Evolutionary conservation across 1,284 basidiomycete genomes (phyloP), one percentile per base, ranked within the genome.

Genomic region (Anthracocystis setariae): DNA sequence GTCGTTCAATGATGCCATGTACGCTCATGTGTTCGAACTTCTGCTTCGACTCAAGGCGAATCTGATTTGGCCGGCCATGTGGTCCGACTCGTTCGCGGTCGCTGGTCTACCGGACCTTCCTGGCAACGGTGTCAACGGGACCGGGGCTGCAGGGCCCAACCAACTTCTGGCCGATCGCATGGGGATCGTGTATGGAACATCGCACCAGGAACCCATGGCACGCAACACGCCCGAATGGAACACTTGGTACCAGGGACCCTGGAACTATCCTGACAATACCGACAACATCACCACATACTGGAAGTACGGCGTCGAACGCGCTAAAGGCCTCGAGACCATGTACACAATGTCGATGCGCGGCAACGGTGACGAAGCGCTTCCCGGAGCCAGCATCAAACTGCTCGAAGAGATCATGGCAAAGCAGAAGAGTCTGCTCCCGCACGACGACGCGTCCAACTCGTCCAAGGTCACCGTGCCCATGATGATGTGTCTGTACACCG

Each of bases 321-420:
- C 88, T 0, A 85, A 85, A 65, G 84, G 85, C 2, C 89, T 85
- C 64, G 89, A 90, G 70, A 87, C 86, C 18, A 79, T 90, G 17
- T 89, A 85, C 75, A 89, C 89, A 0, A 76, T 90, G 29, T 89
- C 89, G 21, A 89, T 90, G 89, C 85, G 89, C 54, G 89, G 89
- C 1, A 86, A 86, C 49, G 88, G 88, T 55, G 87, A 88, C 49
- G 55, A 59, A 24, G 56, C 64, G 23, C 42, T 67, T 3, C 46
- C 43, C 3, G 64, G 64, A 2, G 64, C 64, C 20, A 67, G 49
- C 20, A 61, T 67, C n/a, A 3, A 46, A 25, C 29, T 61, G 45
- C 46, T 67, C 15, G 27, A 60, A 21, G 79, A 65, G 49, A 87
- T 91, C 62, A 86, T 90, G 39, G 81, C 84, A 2, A 87, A 89